A percentile compares a stretch with the other conserved stretches of the same genome.
Evolutionary conservation across 306 rosid species (phyloP).

Genomic region (Macrotyloma uniflorum): DNA sequence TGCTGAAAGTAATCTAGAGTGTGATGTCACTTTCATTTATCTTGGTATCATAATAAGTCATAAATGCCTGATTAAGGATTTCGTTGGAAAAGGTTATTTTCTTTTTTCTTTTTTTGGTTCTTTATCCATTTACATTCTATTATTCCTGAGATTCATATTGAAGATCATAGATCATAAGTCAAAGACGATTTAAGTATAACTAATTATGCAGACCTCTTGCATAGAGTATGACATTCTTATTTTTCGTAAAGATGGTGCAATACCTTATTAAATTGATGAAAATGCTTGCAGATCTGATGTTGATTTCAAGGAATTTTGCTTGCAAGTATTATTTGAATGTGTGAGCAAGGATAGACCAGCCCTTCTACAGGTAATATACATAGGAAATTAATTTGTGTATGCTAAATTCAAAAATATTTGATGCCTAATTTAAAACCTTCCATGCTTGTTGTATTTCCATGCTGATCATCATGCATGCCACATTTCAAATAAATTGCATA

Average conservation of each 20-base stretch:
- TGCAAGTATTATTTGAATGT: slow-evolving; percentile 98
- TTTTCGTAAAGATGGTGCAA: slow-evolving; percentile 20
- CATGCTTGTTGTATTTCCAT: slow-evolving; percentile 25
- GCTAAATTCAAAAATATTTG: slow-evolving; percentile 26
- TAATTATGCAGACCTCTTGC: slow-evolving; percentile 17
- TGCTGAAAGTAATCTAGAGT: neutral
- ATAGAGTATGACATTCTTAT: neutral
- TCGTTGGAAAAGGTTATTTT: neutral
- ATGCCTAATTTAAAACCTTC: neutral
- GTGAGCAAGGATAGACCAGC: slow-evolving; percentile 98
- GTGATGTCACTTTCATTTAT: neutral
- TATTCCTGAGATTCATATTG: slow-evolving; percentile 15
- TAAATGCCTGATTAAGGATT: slow-evolving; percentile 6
- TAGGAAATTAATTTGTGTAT: slow-evolving; percentile 3
- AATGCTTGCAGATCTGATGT: slow-evolving; percentile 70
- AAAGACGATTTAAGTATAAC: neutral
- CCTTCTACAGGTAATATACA: slow-evolving; percentile 78
- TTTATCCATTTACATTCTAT: slow-evolving; percentile 1
- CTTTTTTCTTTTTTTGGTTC: neutral
- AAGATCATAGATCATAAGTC: slow-evolving; percentile 14
- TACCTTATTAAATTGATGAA: slow-evolving; percentile 32
- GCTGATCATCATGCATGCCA: slow-evolving; percentile 16
- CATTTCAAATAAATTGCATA: neutral
- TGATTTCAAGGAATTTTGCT: slow-evolving; percentile 97
- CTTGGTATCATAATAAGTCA: slow-evolving; percentile 14